Evolutionary conservation across 2,329 filamentous ascomycete species (phyloP), one percentile per base, ranked within the genome.

Genomic region (Calonectria fujianensis): DNA sequence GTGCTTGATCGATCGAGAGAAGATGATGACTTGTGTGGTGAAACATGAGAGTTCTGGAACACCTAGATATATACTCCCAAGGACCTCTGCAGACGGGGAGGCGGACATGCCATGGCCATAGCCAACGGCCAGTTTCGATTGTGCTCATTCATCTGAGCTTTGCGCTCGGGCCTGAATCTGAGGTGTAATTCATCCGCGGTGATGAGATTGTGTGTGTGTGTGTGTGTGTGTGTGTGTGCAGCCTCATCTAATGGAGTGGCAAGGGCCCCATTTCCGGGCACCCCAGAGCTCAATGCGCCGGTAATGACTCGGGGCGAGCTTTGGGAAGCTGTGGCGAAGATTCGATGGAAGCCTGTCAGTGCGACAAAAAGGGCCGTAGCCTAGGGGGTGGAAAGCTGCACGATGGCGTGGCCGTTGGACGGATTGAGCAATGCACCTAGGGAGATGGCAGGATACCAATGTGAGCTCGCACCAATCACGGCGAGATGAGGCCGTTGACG

Each of bases 161-260:
- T 41, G 57, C 57, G 57, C 57, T 63, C 27, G 37, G 57, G 57
- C 57, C 57, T 39, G 39, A 63, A 41, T 63, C 14, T 63, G 57
- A 63, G 35, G 2, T 37, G 24, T 63, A 77, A 68, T 63, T 57
- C 72, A 77, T 77, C 79, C 79, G 73, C 72, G 77, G 75, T 67
- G 69, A 80, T 79, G 79, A 80, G 76, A 80, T 80, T 71, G 74
- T 67, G 64, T 64, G 61, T 64, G 61, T 66, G 41, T 45, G 61
- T 24, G 24, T 65, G 37, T 39, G 61, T 70, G 74, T 70, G 74
- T 67, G 67, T 64, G 61, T 66, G 41, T 45, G 61, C 65, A 63
- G 66, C 50, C 63, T 54, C 51, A 64, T 65, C 71, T 41, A 14
- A 41, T 63, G 37, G 35, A 11, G 77, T 80, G 79, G 78, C 64